A percentile compares a stretch with the other conserved stretches of the same genome.
Conservation (phyloP, 2,329 filamentous ascomycete genomes). For the Trichoderma pleuroti region DNA sequence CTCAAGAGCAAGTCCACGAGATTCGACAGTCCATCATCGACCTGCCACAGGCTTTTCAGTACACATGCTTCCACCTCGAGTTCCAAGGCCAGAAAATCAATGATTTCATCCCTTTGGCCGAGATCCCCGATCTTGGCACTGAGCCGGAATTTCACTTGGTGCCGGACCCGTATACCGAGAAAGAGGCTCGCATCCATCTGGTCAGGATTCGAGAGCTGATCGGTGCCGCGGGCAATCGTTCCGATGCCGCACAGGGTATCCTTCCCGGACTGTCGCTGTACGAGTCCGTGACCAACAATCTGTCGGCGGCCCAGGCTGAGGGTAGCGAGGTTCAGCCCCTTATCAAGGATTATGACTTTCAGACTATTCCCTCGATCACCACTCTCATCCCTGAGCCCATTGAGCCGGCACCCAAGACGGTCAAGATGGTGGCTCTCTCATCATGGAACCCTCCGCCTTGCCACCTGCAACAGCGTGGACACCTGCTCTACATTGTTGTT, state of each 20-base stretch:
- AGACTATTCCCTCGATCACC: conserved; percentile 62
- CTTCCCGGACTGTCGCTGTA: conserved; percentile 82
- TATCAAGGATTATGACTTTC: conserved; percentile 73
- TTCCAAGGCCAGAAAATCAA: conserved; percentile 86
- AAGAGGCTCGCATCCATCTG: conserved; percentile 93
- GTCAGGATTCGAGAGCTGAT: conserved; percentile 89
- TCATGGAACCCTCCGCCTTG: conserved; percentile 96
- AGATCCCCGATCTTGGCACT: conserved; percentile 73
- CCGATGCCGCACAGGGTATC: conserved; percentile 82
- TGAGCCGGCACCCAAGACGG: conserved; percentile 75
- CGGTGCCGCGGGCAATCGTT: conserved; percentile 83
- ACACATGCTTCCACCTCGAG: conserved; percentile 98
- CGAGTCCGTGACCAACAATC: conserved; percentile 63
- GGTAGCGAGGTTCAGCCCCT: conserved; percentile 33
- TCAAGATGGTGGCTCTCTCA: conserved; percentile 85
- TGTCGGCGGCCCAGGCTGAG: conserved; percentile 39
- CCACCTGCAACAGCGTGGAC: conserved; percentile 83
- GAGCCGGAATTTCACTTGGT: conserved; percentile 78
- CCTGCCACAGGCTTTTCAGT: conserved; percentile 86
- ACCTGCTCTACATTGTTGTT: conserved; percentile 83
- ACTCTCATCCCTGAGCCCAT: conserved; percentile 67
- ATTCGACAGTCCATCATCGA: conserved; percentile 96
- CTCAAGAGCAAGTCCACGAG: conserved; percentile 95
- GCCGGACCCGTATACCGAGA: conserved; percentile 96
- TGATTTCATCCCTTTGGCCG: conserved; percentile 88